Evolutionary conservation across 2,329 filamentous ascomycete genomes (phyloP), one percentile per base, ranked within the genome.

Genomic region (Metarhizium guizhouense): DNA sequence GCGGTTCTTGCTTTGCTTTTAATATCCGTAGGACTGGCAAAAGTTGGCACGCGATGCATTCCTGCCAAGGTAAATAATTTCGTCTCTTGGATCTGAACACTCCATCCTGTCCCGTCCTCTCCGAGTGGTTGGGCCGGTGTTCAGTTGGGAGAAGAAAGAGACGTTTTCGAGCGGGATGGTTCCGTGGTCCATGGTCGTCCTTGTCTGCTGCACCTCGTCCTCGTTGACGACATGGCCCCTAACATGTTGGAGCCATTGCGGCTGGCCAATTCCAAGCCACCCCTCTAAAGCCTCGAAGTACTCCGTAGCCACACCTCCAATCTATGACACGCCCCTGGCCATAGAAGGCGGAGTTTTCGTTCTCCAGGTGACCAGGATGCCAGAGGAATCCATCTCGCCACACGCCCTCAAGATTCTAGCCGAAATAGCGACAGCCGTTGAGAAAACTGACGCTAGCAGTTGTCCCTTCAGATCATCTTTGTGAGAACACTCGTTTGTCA

Each of bases 371-470:
- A 56, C 56, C 47, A 48, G 51, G 47, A 49, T 47, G 50, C 32
- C 16, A 25, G n/a, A 25, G 20, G 8, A n/a, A 47, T 51, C 43
- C n/a, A 20, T 36, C 50, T n/a, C 45, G 29, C 25, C 45, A 2
- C 34, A 14, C 34, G 14, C 32, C 45, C 42, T 20, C 38, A 18
- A 42, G 16, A 30, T 30, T 29, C 16, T 18, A 36, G 50, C 48
- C 57, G 55, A 51, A 51, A 56, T 54, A 55, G 47, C 54, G 56
- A 59, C 32, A 56, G 54, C 58, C 57, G 59, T 59, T 60, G 56
- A 47, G 20, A 53, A 50, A 20, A 52, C 32, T 57, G 55, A 54
- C 57, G 56, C 54, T 55, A 55, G 42, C 29, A 42, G 30, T 54
- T 53, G 29, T 55, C 48, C 43, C 54, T 55, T 57, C 42, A 47